Percentiles rank a stretch among this genome's conserved stretches.
Conservation (phyloP, 805 yeast species). For the Maudiozyma serrabonitensis region DNA sequence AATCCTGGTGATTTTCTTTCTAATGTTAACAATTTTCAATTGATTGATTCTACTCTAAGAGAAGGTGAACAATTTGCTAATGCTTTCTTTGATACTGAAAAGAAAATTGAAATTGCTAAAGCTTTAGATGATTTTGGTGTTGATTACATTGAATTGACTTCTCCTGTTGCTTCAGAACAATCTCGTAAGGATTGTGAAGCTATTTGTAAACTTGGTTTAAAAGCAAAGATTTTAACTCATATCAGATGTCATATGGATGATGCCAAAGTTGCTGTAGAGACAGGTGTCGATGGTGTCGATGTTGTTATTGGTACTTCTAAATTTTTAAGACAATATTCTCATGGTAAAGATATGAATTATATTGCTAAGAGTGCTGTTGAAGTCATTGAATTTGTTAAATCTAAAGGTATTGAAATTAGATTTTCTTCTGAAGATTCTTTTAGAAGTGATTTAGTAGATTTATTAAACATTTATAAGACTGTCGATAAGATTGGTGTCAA, state of each 20-base stretch:
- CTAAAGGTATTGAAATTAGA: conserved; percentile 92
- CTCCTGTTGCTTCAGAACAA: conserved; percentile 97
- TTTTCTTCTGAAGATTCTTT: conserved; percentile 95
- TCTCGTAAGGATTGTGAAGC: conserved; percentile 92
- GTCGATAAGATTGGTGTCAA: conserved; percentile 96
- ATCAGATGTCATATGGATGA: conserved; percentile 99
- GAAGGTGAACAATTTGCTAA: conserved; percentile 99
- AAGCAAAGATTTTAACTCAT: conserved; percentile 91
- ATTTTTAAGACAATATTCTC: conserved; percentile 87
- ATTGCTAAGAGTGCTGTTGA: conserved; percentile 93
- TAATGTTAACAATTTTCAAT: conserved; percentile 78
- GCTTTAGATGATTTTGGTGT: conserved; percentile 97
- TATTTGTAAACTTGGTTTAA: conserved; percentile 93
- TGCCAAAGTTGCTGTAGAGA: conserved; percentile 91
- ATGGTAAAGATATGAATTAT: conserved; percentile 97
- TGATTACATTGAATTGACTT: conserved; percentile 95
- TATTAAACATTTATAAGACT: conserved; percentile 89
- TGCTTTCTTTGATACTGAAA: conserved; percentile 89
- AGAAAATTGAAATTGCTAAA: conserved; percentile 92
- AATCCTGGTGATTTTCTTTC: conserved; percentile 87
- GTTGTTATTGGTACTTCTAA: conserved; percentile 96
- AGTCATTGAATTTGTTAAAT: conserved; percentile 93
- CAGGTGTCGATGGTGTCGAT: conserved; percentile 98
- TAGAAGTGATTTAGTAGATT: conserved; percentile 91
- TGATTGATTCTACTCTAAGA: conserved; percentile 90